Base-by-base conservation (phyloP, 2,329 filamentous ascomycete species). In the Alternaria ventricosa region DNA sequence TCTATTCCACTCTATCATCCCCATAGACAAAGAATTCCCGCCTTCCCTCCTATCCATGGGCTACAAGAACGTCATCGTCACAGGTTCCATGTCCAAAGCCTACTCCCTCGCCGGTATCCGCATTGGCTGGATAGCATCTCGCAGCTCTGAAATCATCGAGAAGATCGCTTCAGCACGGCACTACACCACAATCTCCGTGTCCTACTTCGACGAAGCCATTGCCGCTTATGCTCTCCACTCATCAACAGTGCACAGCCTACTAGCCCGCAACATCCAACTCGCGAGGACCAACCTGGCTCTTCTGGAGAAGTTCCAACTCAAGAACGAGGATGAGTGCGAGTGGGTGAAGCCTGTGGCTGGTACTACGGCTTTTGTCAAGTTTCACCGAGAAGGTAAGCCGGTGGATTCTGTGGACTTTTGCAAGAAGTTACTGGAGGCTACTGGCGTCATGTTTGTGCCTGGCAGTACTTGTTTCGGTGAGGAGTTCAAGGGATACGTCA, bases 161-260 rank as follows among this genome's bases (percentile, higher is more conserved):
- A 82, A 85, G 13, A 84, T 92, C 65, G 88, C 90, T 11, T 80
- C 83, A 13, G 89, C 89, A 2, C 85, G 93, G 44, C 90, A 96
- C 78, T 96, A 96, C 82, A 96, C 92, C 4, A 94, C 92, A 25
- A 96, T 96, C 72, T 92, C 90, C 43, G 92, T 96, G 0, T 92
- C 91, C n/a, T 88, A 90, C 73, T 82, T 97, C 7, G 93, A 96
- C 76, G 92, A 97, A 76, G 86, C 87, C 54, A 84, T 97, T 11
- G 94, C 93, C 3, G 86, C 87, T 27, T 95, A 90, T 73, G 93
- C 94, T 0, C 82, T 97, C 8, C 87, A 87, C 11, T 82, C 87
- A 2, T 81, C 84, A 33, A 89, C 90, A 20, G 87, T 93, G n/a
- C 84, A 90, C 66, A 82, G 80, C 11, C 80, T 93, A 3, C 82